Evolutionary conservation across 2,329 filamentous ascomycete genomes (phyloP).

Genomic region (Exophiala alcalophila): DNA sequence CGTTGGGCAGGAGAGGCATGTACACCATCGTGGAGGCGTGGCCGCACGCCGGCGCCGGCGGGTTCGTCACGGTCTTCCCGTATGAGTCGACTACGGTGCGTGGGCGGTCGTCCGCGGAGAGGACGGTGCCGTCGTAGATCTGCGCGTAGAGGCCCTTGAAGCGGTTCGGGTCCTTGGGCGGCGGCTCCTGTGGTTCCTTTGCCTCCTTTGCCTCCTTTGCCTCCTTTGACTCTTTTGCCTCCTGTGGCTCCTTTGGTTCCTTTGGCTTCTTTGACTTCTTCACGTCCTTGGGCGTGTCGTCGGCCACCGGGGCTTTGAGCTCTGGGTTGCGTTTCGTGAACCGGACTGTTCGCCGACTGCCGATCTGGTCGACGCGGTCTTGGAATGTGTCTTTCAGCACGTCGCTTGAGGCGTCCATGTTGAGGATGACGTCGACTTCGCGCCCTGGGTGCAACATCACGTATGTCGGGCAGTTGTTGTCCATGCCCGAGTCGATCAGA

Average conservation of each 20-base stretch:
- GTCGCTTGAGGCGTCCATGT: slow-evolving; percentile 23
- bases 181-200: too few relatives aligned
- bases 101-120: slow-evolving; percentile 10
- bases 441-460: slow-evolving; percentile 19
- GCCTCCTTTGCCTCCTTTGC: too few relatives aligned
- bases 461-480: slow-evolving; percentile 25
- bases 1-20: slow-evolving; percentile 19
- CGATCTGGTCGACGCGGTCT: slow-evolving; percentile 22
- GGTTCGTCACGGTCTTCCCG: slow-evolving; percentile 15
- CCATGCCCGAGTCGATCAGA: slow-evolving; percentile 20
- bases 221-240: too few relatives aligned
- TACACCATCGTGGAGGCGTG: slow-evolving; percentile 21
- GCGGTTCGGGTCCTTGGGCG: slow-evolving; percentile 7
- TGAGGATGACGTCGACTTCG: slow-evolving; percentile 19
- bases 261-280: too few relatives aligned
- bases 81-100: slow-evolving; percentile 18
- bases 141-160: slow-evolving; percentile 20
- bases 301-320: slow-evolving; percentile 6
- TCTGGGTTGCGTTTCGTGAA: slow-evolving; percentile 13
- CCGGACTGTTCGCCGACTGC: slow-evolving; percentile 11
- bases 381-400: slow-evolving; percentile 23
- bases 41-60: slow-evolving; percentile 11
- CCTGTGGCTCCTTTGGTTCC: too few relatives aligned
- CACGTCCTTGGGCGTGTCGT: too few relatives aligned
- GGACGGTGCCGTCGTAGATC: slow-evolving; percentile 17